Evolutionary conservation across 352 stramenopile genomes (phyloP).

Genomic region (Globisporangium paroecandrum): DNA sequence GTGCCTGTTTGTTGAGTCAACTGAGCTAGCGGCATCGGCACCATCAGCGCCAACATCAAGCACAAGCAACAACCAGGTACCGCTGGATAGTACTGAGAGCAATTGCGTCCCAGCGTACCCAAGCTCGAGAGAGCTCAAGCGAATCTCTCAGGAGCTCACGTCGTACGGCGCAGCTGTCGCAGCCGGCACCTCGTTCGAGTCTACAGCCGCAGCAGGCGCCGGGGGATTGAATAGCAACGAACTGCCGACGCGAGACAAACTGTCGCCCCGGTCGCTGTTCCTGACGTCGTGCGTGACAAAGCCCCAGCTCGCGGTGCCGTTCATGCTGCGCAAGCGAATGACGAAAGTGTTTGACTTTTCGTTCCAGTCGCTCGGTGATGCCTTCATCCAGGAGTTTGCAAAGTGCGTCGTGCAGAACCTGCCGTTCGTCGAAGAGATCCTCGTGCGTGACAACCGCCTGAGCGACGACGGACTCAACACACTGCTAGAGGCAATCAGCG

Average conservation of each 20-base stretch:
- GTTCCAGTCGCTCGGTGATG: slow-evolving; percentile 74
- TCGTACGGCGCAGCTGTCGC: slow-evolving; percentile 15
- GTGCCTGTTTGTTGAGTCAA: slow-evolving; percentile 54
- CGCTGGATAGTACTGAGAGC: slow-evolving; percentile 14
- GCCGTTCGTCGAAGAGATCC: slow-evolving; percentile 73
- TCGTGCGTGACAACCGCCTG: slow-evolving; percentile 85
- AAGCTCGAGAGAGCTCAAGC: slow-evolving; percentile 35
- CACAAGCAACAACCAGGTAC: neutral
- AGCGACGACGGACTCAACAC: slow-evolving; percentile 68
- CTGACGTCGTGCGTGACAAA: slow-evolving; percentile 48
- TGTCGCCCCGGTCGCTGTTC: slow-evolving; percentile 67
- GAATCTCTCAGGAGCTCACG: slow-evolving; percentile 28
- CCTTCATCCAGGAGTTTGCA: slow-evolving; percentile 65
- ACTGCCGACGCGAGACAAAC: slow-evolving; percentile 36
- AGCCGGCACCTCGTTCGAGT: neutral
- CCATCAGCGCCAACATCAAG: neutral
- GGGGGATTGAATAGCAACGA: slow-evolving; percentile 14
- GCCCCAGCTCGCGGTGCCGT: slow-evolving; percentile 52
- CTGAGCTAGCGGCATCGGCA: neutral
- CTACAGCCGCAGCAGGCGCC: neutral
- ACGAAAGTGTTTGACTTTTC: slow-evolving; percentile 82
- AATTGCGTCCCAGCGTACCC: slow-evolving; percentile 43
- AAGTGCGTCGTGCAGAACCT: slow-evolving; percentile 49
- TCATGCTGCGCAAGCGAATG: slow-evolving; percentile 54
- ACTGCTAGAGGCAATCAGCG: slow-evolving; percentile 51